phyloP scores from a whole-genome alignment of 305 asterid genomes.

The Solanum aculeatissimum region DNA sequence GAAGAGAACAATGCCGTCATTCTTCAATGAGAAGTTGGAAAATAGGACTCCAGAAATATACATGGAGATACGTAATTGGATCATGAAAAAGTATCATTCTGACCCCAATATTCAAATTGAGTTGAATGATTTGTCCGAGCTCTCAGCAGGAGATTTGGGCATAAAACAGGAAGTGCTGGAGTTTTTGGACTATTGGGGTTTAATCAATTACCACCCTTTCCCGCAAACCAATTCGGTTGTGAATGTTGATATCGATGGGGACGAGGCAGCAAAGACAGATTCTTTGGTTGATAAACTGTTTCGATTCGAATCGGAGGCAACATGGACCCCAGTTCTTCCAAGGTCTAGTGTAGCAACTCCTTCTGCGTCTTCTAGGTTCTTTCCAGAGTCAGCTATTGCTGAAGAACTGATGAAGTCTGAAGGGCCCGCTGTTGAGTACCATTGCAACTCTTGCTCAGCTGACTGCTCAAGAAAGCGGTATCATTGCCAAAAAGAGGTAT shows the following conservation, averaged over 20 bases:
- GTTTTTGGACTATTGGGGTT: conserved; percentile 95
- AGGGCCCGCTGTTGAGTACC: conserved; percentile 84
- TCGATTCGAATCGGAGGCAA: conserved; percentile 59
- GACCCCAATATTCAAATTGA: conserved; percentile 51
- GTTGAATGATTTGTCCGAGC: conserved; percentile 63
- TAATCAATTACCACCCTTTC: conserved; percentile 91
- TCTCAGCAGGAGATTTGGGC: conserved; percentile 63
- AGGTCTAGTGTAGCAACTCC: conserved; percentile 38
- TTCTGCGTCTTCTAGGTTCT: conserved; percentile 49
- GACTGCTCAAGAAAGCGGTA: conserved; percentile 97
- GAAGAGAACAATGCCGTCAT: conserved; percentile 66
- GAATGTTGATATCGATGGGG: conserved; percentile 30
- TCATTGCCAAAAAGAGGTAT: conserved; percentile 98
- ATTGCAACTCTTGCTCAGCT: conserved; percentile 96
- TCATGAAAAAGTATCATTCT: conserved; percentile 67
- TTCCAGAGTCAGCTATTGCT: conserved; percentile 62
- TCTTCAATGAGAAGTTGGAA: conserved; percentile 77
- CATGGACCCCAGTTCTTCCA: conserved; percentile 45
- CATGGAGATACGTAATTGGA: conserved; percentile 79
- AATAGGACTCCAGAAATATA: conserved; percentile 67
- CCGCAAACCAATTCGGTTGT: conserved; percentile 37
- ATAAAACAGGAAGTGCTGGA: conserved; percentile 91
- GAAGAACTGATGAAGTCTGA: conserved; percentile 87
- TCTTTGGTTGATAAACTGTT: conserved; percentile 55
- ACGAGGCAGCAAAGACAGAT: conserved; percentile 28